These are phyloP conservation scores for Penicillium expansum DNA, from an alignment of 2,329 filamentous ascomycete genomes.

Conservation along the genomic window DNA sequence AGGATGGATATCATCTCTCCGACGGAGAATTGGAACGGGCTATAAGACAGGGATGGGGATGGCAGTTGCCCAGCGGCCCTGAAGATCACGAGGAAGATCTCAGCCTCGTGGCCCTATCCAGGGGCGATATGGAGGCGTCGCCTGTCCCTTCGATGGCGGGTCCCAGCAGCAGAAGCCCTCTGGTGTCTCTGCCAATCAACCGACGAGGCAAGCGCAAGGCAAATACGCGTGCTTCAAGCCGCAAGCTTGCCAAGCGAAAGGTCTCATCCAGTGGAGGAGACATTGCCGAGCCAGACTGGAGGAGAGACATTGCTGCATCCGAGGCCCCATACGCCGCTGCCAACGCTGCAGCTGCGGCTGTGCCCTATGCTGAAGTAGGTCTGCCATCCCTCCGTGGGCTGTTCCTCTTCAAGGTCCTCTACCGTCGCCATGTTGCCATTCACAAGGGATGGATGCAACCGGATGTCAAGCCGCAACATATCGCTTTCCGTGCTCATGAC, in stretches of 20 bases:
- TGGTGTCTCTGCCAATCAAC: constrained; percentile 21
- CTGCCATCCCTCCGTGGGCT: constrained; percentile 74
- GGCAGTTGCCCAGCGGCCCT: constrained; percentile 79
- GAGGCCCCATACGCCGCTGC: constrained; percentile 84
- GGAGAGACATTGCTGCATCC: constrained; percentile 51
- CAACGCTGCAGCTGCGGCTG: constrained; percentile 74
- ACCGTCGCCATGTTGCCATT: constrained; percentile 88
- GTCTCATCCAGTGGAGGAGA: constrained; percentile 47
- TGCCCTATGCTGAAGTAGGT: constrained; percentile 78
- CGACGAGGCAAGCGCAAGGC: constrained; percentile 51
- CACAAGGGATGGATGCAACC: constrained; percentile 85
- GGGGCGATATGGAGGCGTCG: constrained; percentile 41
- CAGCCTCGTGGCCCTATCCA: constrained; percentile 51
- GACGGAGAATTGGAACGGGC: constrained; percentile 80
- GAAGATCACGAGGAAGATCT: constrained; percentile 80
- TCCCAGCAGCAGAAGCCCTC: constrained; percentile 24
- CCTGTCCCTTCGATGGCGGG: constrained; percentile 25
- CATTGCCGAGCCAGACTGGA: constrained; percentile 45
- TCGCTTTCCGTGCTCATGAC: constrained; percentile 94
- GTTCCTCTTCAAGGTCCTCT: constrained; percentile 94
- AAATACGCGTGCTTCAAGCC: constrained; percentile 42
- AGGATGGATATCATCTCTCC: constrained; percentile 75
- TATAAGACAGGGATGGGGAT: constrained; percentile 91
- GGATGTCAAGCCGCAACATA: constrained; percentile 79
- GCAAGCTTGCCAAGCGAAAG: constrained; percentile 59